phyloP scores from a whole-genome alignment of 2,329 filamentous ascomycete genomes.

The Cercospora zeae-maydis region DNA sequence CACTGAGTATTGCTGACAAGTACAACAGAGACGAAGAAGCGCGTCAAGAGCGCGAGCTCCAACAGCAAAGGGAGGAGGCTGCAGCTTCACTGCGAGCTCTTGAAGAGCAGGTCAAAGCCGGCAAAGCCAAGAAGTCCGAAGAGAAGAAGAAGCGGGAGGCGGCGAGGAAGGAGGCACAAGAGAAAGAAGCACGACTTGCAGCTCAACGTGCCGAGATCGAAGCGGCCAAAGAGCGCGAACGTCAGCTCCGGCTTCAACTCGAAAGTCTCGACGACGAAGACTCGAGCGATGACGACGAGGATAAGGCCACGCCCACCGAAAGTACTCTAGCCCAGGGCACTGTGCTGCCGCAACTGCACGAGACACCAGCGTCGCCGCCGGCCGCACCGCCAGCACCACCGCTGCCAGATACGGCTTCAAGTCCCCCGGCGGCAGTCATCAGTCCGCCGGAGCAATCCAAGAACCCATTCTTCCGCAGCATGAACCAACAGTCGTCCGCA shows the following conservation, averaged over 20 bases:
- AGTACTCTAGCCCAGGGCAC: conserved; percentile 58
- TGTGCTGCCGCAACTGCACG: conserved; percentile 49
- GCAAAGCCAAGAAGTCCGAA: conserved; percentile 93
- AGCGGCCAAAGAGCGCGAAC: conserved; percentile 81
- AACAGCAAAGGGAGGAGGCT: conserved; percentile 73
- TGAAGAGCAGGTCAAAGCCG: conserved; percentile 88
- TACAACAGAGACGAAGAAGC: conserved; percentile 64
- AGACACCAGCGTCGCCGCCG: conserved; percentile 46
- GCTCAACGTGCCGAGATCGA: conserved; percentile 89
- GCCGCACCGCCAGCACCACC: conserved; percentile 40
- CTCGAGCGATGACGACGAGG: conserved; percentile 65
- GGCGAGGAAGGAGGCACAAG: conserved; percentile 77
- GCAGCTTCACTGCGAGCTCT: conserved; percentile 80
- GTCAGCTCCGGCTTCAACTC: conserved; percentile 82
- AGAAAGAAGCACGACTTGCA: conserved; percentile 80
- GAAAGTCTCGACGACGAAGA: conserved; percentile 73
- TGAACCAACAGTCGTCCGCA: conserved; percentile 56
- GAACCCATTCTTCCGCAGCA: conserved; percentile 92
- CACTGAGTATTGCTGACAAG: conserved; percentile 29
- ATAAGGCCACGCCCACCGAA: conserved; percentile 63
- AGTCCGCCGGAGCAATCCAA: conserved; percentile 69
- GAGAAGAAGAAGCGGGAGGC: conserved; percentile 92
- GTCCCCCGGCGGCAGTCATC: conserved; percentile 34
- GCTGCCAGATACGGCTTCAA: conserved; percentile 21
- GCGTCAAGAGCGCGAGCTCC: conserved; percentile 75